Conservation (phyloP, 1,284 basidiomycete species). For the Ganoderma leucocontextum region DNA sequence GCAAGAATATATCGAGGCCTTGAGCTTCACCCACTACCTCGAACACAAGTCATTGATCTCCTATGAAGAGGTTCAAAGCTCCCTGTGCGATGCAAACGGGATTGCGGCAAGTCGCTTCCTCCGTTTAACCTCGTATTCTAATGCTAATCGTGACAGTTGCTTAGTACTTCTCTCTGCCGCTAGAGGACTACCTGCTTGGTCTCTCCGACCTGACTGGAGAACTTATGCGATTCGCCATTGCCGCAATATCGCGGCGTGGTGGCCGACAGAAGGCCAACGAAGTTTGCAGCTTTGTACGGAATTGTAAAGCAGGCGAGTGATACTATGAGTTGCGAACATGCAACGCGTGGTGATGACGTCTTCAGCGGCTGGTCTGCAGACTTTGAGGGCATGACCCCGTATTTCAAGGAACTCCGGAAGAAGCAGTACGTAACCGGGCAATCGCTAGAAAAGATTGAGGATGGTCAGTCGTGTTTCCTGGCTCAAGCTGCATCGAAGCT, state of each 20-base stretch:
- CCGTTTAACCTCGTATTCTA: too few species aligned
- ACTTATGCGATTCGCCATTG: slow-evolving; percentile 96
- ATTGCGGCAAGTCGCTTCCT: slow-evolving; percentile 58
- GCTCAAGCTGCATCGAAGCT: not conserved
- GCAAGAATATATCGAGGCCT: slow-evolving; percentile 94
- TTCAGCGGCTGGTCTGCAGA: slow-evolving; percentile 51
- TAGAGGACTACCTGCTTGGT: slow-evolving; percentile 91
- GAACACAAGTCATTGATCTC: slow-evolving; percentile 77
- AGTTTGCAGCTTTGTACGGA: slow-evolving; percentile 82
- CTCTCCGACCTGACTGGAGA: slow-evolving; percentile 96
- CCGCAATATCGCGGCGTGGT: slow-evolving; percentile 72
- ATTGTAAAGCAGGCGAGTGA: slow-evolving; percentile 76
- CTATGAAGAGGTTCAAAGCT: slow-evolving; percentile 72
- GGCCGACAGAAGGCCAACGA: slow-evolving; percentile 74
- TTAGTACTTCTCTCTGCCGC: slow-evolving; percentile 74
- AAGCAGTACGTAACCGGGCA: slow-evolving; percentile 89
- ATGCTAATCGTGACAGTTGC: not conserved
- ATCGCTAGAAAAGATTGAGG: slow-evolving; percentile 94
- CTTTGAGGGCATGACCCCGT: slow-evolving; percentile 77
- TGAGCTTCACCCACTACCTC: slow-evolving; percentile 91
- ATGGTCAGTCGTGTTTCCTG: slow-evolving; percentile 61
- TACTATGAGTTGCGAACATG: not conserved
- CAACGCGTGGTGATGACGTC: not conserved
- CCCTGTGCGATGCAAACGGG: slow-evolving; percentile 66
- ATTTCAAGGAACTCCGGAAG: slow-evolving; percentile 79